These are phyloP conservation scores for Vairimorpha apis DNA, from an alignment of 371 early-diverging fungal species.

Conservation along the genomic window DNA sequence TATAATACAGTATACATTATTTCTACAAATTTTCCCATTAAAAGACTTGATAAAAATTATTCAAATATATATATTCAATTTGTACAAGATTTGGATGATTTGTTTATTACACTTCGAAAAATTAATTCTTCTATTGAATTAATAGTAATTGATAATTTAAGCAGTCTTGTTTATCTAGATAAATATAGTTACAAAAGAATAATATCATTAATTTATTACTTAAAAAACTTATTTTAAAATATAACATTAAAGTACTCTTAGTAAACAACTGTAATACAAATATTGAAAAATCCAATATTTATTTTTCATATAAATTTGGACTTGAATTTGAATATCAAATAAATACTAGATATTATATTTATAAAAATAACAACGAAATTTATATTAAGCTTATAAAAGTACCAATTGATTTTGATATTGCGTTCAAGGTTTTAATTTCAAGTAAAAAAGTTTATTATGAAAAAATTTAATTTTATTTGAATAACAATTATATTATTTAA, in stretches of 20 bases:
- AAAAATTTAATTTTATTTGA: no score
- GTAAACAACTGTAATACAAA: constrained; percentile 1
- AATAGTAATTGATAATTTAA: constrained; percentile 30
- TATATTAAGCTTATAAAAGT: constrained; percentile 13
- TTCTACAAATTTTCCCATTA: constrained; percentile 25
- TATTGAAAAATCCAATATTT: background rate
- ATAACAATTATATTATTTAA: no score
- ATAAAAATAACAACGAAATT: background rate
- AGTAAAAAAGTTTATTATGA: no score
- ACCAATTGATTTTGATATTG: constrained; percentile 4
- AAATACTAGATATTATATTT: constrained; percentile 22
- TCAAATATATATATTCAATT: constrained; percentile 1
- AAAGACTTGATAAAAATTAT: background rate
- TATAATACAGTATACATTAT: constrained; percentile 42
- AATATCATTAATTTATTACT: constrained; percentile 9
- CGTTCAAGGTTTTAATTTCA: no score
- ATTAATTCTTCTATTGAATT: constrained; percentile 5
- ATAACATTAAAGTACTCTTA: constrained; percentile 3
- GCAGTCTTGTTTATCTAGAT: constrained; percentile 22
- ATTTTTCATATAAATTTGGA: constrained; percentile 15
- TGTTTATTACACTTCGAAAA: background rate
- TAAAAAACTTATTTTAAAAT: constrained; percentile 25
- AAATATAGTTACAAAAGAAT: background rate
- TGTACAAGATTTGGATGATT: background rate
- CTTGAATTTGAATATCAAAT: constrained; percentile 33